Evolutionary conservation across 2,329 filamentous ascomycete genomes (phyloP), one percentile per base, ranked within the genome.

Genomic region (Nothomitra cinnamomea): DNA sequence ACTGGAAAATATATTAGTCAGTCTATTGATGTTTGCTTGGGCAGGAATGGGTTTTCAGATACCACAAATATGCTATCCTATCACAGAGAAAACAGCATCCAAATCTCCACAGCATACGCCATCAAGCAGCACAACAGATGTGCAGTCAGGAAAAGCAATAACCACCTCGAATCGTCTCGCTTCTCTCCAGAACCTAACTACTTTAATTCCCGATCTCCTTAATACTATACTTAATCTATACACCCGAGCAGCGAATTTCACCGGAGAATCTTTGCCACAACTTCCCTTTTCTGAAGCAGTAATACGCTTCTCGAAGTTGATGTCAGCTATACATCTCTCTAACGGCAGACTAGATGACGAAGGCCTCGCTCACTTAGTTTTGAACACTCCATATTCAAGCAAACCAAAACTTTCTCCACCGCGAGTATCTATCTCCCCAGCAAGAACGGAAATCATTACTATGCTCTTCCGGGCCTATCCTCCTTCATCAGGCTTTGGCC

Each of bases 1-100:
- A 1, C 73, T 98, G 19, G 94, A 98, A 64, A 80, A 89, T 25
- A 86, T 94, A 56, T 71, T 92, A 48, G 75, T 94, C 24, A 87
- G 84, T 62, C 75, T 96, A 59, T 64, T 96, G 41, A 77, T 96
- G 61, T 79, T 94, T 57, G 85, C 82, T 28, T 95, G 88, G 85
- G 78, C 83, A 36, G 84, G 82, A 2, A 73, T 90, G 61, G 85
- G 92, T 62, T 96, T 96, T 61, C 66, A 69, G 61, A 75, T 78
- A 56, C 75, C 75, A 25, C 69, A 69, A 57, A 67, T 76, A 22
- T 74, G 74, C 56, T 76, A 72, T 58, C 72, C 74, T 12, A 67
- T 67, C 36, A 64, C 68, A 45, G 74, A 76, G 41, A 76, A 73
- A 58, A 66, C 68, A 13, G 58, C 61, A 42, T 66, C 66, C 10